Base-by-base conservation (phyloP, 2,329 filamentous ascomycete species). In the Ophiostoma sp. region DNA sequence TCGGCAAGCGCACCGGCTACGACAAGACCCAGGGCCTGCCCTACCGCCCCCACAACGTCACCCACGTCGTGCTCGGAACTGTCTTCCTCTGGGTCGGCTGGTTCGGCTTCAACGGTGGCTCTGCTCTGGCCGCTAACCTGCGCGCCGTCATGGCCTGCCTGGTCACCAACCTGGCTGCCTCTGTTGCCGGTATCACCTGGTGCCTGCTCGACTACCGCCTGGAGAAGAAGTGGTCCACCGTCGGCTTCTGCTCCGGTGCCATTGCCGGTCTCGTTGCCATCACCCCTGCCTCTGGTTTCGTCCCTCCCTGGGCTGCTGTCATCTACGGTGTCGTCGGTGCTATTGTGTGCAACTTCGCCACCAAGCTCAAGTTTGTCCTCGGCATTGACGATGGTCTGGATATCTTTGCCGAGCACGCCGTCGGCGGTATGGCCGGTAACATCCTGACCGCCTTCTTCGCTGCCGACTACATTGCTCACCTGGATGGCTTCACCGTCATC, bases 31-130 rank as follows among this genome's bases (percentile, higher is more conserved):
- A 93, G 77, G 92, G 94, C 79, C 84, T 96, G 75, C 96, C 96
- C 81, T 96, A 94, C 80, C 90, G 93, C 68, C 93, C 93, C 11
- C 93, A 97, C 82, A 96, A 96, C 76, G 92, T 96, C 66, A 95
- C 93, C 4, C 92, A 96, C 78, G 93, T 97, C 75, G 92, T 96
- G 68, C 90, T 96, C 70, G 93, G 93, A 39, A 96, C 93, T 3
- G 92, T 96, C 66, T 96, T 97, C 81, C 88, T 97, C 20, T 97
- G 93, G 93, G 91, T 96, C 20, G 93, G 93, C 69, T 97, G 93
- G 93, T 96, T 96, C 76, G 93, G 93, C 67, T 97, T 97, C 87
- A 97, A 96, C 76, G 92, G 91, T 67, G 93, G 93, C 73, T 93
- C 90, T 20, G 93, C 92, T 17, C 83, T 95, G 70, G 84, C 89